phyloP scores from a whole-genome alignment of 1,284 basidiomycete genomes.

The Ustilago tritici region DNA sequence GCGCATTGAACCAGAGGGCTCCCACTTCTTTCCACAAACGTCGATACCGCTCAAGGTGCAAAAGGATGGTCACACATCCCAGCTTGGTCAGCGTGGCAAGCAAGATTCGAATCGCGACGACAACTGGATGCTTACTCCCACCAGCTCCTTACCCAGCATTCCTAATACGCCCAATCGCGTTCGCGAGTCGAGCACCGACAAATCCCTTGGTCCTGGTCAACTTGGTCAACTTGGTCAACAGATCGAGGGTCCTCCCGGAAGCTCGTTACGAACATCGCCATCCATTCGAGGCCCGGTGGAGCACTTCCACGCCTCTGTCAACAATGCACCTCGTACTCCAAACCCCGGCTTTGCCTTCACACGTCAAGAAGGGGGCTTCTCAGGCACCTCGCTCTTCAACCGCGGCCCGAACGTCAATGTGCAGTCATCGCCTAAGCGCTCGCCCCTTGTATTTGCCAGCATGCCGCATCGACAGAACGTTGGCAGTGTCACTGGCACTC shows the following conservation, averaged over 20 bases:
- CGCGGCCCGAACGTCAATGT: constrained; percentile 30
- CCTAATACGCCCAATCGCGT: constrained; percentile 47
- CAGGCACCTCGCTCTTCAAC: constrained; percentile 32
- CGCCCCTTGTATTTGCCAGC: constrained; percentile 29
- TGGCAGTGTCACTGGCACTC: constrained; percentile 7
- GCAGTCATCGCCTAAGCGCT: constrained; percentile 45
- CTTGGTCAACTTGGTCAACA: background rate
- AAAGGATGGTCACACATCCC: background rate
- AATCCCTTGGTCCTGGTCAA: constrained; percentile 4
- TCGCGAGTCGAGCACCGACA: constrained; percentile 33
- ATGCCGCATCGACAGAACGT: constrained; percentile 21
- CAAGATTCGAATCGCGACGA: constrained; percentile 27
- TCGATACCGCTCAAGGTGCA: constrained; percentile 27
- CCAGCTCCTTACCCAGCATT: constrained; percentile 58
- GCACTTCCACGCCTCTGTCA: constrained; percentile 29
- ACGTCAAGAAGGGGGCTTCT: constrained; percentile 16
- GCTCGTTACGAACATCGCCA: constrained; percentile 7
- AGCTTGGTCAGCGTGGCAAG: background rate
- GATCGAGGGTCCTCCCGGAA: background rate
- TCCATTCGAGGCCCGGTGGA: constrained; percentile 36
- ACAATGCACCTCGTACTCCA: constrained; percentile 28
- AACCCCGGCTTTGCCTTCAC: constrained; percentile 25
- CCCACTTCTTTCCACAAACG: constrained; percentile 28
- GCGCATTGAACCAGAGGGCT: constrained; percentile 35
- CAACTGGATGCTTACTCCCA: constrained; percentile 59